Percentiles rank a stretch among this genome's conserved stretches.
phyloP scores from a whole-genome alignment of 179 eudicot genomes.

The Silene noctiflora region DNA sequence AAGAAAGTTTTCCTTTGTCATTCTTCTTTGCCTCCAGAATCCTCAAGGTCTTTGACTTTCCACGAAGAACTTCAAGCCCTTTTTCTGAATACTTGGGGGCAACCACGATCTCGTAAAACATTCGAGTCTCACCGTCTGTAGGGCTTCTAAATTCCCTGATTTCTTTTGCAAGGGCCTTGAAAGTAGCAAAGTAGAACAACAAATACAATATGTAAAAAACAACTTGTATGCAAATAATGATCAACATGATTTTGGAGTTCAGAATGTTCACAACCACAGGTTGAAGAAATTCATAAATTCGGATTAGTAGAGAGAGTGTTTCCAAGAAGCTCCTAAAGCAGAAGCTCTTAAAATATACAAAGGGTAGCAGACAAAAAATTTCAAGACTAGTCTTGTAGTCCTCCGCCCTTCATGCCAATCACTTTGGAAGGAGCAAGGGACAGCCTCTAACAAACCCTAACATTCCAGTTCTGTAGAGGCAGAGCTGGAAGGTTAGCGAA shows the following conservation, averaged over 20 bases:
- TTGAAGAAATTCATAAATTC: background rate
- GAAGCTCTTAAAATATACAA: background rate
- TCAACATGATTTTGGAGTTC: background rate
- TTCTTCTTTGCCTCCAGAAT: conserved; percentile 91
- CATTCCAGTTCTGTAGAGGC: too few relatives aligned
- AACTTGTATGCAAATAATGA: background rate
- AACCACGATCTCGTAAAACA: conserved; percentile 97
- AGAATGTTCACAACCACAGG: background rate
- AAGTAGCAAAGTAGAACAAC: conserved; percentile 4
- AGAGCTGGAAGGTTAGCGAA: too few relatives aligned
- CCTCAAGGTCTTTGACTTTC: conserved; percentile 91
- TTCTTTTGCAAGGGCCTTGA: conserved; percentile 86
- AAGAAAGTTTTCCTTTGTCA: conserved; percentile 71
- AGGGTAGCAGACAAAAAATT: background rate
- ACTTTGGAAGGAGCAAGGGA: too few relatives aligned
- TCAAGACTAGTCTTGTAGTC: too few relatives aligned
- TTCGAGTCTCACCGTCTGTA: conserved; percentile 89
- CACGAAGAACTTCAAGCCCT: conserved; percentile 93
- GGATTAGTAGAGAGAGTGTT: background rate
- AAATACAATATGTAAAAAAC: background rate
- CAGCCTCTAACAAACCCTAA: too few relatives aligned
- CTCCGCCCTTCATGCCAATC: too few relatives aligned
- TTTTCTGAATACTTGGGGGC: conserved; percentile 79
- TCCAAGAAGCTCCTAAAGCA: background rate
- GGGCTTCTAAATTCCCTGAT: conserved; percentile 94